Conservation (phyloP, 169 alveolate genomes). For the Perkinsus olseni region DNA sequence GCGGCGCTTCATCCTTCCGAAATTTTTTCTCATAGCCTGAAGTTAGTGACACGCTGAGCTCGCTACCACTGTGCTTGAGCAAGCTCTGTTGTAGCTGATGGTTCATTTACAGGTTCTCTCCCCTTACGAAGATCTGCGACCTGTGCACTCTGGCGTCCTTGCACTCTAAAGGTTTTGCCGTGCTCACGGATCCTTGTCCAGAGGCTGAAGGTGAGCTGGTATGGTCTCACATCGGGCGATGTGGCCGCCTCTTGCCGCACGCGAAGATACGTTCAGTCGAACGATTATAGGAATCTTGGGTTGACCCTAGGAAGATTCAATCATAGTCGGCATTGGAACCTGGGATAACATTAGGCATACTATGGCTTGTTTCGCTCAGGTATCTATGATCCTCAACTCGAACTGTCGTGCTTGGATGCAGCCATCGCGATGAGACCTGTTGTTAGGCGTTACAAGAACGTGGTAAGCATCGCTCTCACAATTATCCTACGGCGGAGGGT, state of each 20-base stretch:
- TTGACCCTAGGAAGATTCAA: too few relatives aligned
- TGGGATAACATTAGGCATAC: neutral
- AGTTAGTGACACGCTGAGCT: neutral
- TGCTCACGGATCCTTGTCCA: slow-evolving; percentile 92
- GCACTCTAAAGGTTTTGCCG: slow-evolving; percentile 80
- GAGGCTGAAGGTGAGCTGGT: slow-evolving; percentile 59
- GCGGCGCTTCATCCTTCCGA: too few relatives aligned
- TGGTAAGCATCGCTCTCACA: neutral
- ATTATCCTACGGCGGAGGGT: too few relatives aligned
- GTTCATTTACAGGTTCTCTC: slow-evolving; percentile 36
- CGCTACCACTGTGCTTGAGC: too few relatives aligned
- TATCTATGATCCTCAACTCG: slow-evolving; percentile 83
- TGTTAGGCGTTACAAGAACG: slow-evolving; percentile 45
- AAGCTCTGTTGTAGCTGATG: too few relatives aligned
- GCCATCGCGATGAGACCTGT: slow-evolving; percentile 91
- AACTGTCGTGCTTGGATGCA: slow-evolving; percentile 90
- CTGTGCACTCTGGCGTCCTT: slow-evolving; percentile 75
- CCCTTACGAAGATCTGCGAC: slow-evolving; percentile 72
- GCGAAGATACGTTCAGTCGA: too few relatives aligned
- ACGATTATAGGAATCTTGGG: too few relatives aligned
- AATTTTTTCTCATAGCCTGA: too few relatives aligned
- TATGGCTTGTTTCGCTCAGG: slow-evolving; percentile 5
- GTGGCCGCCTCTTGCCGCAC: too few relatives aligned
- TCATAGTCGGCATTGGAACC: too few relatives aligned
- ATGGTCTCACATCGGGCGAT: too few relatives aligned